Percentiles rank a stretch among this genome's conserved stretches.
Conservation (phyloP, 371 early-diverging fungal genomes). For the Mortierella sp. region DNA sequence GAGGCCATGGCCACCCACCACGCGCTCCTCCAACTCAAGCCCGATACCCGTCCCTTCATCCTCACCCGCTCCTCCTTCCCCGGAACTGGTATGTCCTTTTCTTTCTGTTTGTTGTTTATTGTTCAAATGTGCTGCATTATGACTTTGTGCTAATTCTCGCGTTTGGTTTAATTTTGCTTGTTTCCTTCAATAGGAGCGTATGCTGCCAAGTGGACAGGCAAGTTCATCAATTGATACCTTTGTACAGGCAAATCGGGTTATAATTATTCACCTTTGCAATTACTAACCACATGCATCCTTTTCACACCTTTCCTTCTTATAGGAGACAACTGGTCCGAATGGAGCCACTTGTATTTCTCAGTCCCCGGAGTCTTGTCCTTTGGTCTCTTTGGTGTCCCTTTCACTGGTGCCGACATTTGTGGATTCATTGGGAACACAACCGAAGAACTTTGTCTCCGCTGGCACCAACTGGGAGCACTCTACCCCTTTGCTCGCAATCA, state of each 20-base stretch:
- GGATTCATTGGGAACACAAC: slow-evolving; percentile 72
- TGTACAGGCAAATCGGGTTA: not conserved
- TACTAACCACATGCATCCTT: not conserved
- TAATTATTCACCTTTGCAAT: not conserved
- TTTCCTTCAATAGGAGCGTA: slow-evolving; percentile 22
- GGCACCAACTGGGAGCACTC: slow-evolving; percentile 84
- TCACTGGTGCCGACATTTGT: slow-evolving; percentile 79
- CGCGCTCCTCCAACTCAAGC: slow-evolving; percentile 49
- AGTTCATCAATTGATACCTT: not conserved
- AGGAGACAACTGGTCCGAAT: slow-evolving; percentile 74
- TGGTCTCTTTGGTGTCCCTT: slow-evolving; percentile 77
- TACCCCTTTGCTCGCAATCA: slow-evolving; percentile 84
- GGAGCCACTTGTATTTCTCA: slow-evolving; percentile 66
- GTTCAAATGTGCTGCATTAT: no score
- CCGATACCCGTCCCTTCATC: slow-evolving; percentile 69
- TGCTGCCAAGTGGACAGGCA: slow-evolving; percentile 54
- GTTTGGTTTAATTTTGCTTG: not conserved
- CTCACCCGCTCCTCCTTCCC: slow-evolving; percentile 71
- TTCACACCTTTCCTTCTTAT: slow-evolving; percentile 18
- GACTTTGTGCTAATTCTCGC: not conserved
- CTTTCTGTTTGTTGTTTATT: slow-evolving; percentile 38
- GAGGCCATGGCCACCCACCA: slow-evolving; percentile 60
- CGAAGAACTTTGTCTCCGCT: slow-evolving; percentile 74
- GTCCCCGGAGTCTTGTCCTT: slow-evolving; percentile 73
- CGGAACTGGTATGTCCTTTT: slow-evolving; percentile 69